These are phyloP conservation scores for Helianthus annuus DNA, from an alignment of 129 eudicot species.

Conservation along the genomic window DNA sequence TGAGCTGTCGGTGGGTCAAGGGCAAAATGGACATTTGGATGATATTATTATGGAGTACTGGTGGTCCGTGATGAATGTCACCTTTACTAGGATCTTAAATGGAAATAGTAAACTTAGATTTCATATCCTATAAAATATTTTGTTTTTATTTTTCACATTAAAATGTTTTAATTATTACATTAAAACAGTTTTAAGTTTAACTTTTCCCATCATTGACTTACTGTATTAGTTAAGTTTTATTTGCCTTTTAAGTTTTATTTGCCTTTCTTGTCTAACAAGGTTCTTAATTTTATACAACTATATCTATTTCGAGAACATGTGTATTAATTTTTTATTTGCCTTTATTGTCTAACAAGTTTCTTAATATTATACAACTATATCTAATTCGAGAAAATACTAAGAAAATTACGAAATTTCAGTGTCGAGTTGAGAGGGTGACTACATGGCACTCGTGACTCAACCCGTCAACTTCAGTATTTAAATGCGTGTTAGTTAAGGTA, in stretches of 20 bases:
- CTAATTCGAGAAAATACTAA: too few relatives aligned
- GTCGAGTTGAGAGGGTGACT: too few relatives aligned
- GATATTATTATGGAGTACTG: conserved; percentile 8
- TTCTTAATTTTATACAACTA: too few relatives aligned
- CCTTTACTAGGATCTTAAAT: conserved; percentile 23
- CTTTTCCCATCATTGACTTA: background rate
- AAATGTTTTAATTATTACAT: background rate
- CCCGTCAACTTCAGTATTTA: background rate
- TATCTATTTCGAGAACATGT: too few relatives aligned
- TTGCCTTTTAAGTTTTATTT: too few relatives aligned
- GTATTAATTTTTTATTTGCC: too few relatives aligned
- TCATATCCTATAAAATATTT: background rate
- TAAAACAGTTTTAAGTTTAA: background rate
- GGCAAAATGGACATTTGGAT: conserved; percentile 37
- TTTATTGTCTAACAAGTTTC: too few relatives aligned
- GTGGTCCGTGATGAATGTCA: conserved; percentile 40
- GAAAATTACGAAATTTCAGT: too few relatives aligned
- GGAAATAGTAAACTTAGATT: conserved; percentile 5
- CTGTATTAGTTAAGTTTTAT: too few relatives aligned
- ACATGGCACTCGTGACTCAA: too few relatives aligned
- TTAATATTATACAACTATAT: too few relatives aligned
- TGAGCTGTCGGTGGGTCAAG: conserved; percentile 51
- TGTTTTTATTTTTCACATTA: background rate
- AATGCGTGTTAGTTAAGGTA: background rate
- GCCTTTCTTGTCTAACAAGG: too few relatives aligned